Base-by-base conservation (phyloP, 805 yeast genomes). In the Ogataea methanolica region DNA sequence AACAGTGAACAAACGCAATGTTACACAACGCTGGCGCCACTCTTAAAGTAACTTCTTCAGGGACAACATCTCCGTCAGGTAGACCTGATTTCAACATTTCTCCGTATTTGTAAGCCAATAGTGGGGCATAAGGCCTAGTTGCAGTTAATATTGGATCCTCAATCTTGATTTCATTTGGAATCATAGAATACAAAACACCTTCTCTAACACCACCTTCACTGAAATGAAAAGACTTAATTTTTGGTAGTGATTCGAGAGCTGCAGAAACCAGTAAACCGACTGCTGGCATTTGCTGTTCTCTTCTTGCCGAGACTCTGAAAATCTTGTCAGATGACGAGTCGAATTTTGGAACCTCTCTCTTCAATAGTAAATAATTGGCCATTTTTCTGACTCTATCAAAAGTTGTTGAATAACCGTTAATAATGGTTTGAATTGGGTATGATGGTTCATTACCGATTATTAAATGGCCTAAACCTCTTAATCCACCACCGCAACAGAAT, bases 161-260 rank as follows among this genome's bases (percentile, higher is more conserved):
- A 3, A 75, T 65, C 51, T 84, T 75, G 31, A 84, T 71, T 35
- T 72, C 72, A 19, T 74, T 67, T 19, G 88, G 81, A 34, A 85
- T 67, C 57, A 76, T 75, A 6, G 85, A 79, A 59, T 79, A 85
- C 35, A 86, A 58, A 1, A 82, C 80, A 50, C 92, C 92, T 66
- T 85, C 92, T 55, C 92, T 72, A 21, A 85, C 83, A 48, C 90
- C 90, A 53, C 89, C 90, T 61, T 85, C 89, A 47, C 83, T 75
- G 61, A 85, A 85, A 55, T 83, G 80, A 26, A 85, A 74, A 2
- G 83, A 76, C 54, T 78, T 78, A 38, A 84, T 71, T 34, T 68
- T 69, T 16, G 89, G 88, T 34, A 83, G 63, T 0, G 82, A 74
- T 49, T 79, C 82, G 56, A 80, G 74, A 0, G 84, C 81, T 0